phyloP scores from a whole-genome alignment of 179 eudicot species.

The Carnegiea gigantea region DNA sequence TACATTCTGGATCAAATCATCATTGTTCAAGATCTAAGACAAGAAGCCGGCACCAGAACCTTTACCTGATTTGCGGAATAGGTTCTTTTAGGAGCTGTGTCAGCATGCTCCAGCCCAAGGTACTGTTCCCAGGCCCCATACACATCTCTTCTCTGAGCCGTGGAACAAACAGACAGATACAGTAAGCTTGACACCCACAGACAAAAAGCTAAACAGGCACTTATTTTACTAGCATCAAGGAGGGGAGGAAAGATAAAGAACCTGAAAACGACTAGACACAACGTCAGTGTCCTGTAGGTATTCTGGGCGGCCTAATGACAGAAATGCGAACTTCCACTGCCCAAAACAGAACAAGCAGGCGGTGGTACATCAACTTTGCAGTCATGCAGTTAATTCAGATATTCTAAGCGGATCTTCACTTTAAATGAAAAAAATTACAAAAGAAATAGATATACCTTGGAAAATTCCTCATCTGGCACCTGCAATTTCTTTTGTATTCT shows the following conservation, averaged over 20 bases:
- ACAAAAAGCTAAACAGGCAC: neutral
- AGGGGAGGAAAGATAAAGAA: constrained; percentile 17
- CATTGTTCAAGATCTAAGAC: constrained; percentile 2
- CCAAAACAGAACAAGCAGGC: constrained; percentile 16
- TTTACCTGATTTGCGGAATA: constrained; percentile 65
- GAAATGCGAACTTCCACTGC: constrained; percentile 90
- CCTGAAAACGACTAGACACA: constrained; percentile 75
- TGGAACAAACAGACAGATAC: neutral
- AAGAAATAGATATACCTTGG: constrained; percentile 47
- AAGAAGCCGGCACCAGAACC: neutral
- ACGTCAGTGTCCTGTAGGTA: constrained; percentile 72
- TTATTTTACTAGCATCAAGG: neutral
- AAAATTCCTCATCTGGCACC: constrained; percentile 81
- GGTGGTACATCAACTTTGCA: neutral
- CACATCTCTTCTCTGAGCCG: constrained; percentile 63
- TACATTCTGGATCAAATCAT: neutral
- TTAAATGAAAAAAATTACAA: neutral
- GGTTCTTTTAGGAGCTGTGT: constrained; percentile 66
- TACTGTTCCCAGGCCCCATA: constrained; percentile 94
- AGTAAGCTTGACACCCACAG: neutral
- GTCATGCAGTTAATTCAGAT: constrained; percentile 7
- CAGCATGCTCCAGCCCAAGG: constrained; percentile 88
- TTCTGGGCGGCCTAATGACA: constrained; percentile 81
- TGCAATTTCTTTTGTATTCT: constrained; percentile 77
- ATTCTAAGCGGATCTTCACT: neutral